These are phyloP conservation scores for Spathaspora passalidarum DNA, from an alignment of 805 yeast genomes.

Conservation along the genomic window DNA sequence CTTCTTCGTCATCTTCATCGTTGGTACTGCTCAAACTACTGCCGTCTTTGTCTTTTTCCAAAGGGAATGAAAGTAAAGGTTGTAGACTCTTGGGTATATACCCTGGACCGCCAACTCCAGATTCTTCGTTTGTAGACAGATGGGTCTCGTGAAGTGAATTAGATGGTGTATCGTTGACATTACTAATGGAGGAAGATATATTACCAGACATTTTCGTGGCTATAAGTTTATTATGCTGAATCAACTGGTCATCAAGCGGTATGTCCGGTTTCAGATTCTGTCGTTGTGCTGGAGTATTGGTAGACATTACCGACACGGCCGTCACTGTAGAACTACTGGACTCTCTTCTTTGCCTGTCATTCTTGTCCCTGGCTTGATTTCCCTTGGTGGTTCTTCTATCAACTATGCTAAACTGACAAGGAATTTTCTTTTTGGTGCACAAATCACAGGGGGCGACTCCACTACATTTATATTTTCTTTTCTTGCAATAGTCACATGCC, in stretches of 20 bases:
- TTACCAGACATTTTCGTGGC: not conserved
- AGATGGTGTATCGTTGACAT: not conserved
- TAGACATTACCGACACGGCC: not conserved
- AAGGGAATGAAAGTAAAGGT: constrained; percentile 5
- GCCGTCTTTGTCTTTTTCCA: not conserved
- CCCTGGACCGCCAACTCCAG: not conserved
- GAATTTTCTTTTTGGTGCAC: constrained; percentile 25
- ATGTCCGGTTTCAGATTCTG: not conserved
- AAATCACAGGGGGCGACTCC: constrained; percentile 36
- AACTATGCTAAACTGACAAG: constrained; percentile 26
- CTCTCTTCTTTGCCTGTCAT: not conserved
- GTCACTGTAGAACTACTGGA: not conserved
- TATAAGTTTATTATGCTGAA: too few relatives aligned
- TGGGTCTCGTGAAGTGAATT: not conserved
- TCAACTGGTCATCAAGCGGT: not conserved
- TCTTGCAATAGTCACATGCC: constrained; percentile 48
- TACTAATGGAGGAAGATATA: not conserved
- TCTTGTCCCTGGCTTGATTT: constrained; percentile 5
- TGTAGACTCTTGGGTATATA: constrained; percentile 6
- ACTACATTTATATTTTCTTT: constrained; percentile 28
- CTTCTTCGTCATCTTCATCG: not conserved
- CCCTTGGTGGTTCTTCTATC: constrained; percentile 18
- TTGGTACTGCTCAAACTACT: not conserved
- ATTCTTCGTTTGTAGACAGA: not conserved
- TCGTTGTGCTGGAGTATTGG: not conserved